These are phyloP conservation scores for Amanita pallidorosea DNA, from an alignment of 768 basidiomycete genomes.

Conservation along the genomic window DNA sequence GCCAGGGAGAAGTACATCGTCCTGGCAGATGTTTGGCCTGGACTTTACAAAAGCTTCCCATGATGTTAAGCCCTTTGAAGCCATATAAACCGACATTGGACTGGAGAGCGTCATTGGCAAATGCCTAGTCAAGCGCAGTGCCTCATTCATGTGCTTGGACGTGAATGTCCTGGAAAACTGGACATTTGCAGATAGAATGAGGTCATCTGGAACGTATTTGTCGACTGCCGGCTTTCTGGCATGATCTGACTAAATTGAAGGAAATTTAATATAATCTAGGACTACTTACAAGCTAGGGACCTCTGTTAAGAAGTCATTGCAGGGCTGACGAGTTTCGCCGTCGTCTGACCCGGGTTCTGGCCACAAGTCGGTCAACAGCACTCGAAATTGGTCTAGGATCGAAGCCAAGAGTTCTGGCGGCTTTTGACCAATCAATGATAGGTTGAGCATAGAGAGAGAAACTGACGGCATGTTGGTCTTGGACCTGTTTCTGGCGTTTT, in stretches of 20 bases:
- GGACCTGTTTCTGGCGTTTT: slow-evolving; percentile 42
- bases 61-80: slow-evolving; percentile 62
- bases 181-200: slow-evolving; percentile 35
- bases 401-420: slow-evolving; percentile 56
- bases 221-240: slow-evolving; percentile 28
- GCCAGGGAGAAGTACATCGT: slow-evolving; percentile 54
- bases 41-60: slow-evolving; percentile 66
- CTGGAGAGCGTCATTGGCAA: slow-evolving; percentile 40
- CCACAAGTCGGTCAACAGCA: slow-evolving; percentile 43
- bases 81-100: slow-evolving; percentile 59
- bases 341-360: slow-evolving; percentile 17
- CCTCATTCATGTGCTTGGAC: slow-evolving; percentile 47
- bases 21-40: slow-evolving; percentile 32
- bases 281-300: slow-evolving; percentile 51
- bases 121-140: slow-evolving; percentile 57
- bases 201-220: slow-evolving; percentile 38
- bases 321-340: slow-evolving; percentile 4
- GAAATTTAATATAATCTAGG: not conserved
- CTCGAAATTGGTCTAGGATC: slow-evolving; percentile 43
- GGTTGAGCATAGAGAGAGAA: slow-evolving; percentile 9
- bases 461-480: slow-evolving; percentile 59
- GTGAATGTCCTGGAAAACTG: slow-evolving; percentile 46
- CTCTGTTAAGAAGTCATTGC: slow-evolving; percentile 23
- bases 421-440: slow-evolving; percentile 22
- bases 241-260: not conserved